phyloP scores from a whole-genome alignment of 2,329 filamentous ascomycete genomes.

The Microsporum ferrugineum region DNA sequence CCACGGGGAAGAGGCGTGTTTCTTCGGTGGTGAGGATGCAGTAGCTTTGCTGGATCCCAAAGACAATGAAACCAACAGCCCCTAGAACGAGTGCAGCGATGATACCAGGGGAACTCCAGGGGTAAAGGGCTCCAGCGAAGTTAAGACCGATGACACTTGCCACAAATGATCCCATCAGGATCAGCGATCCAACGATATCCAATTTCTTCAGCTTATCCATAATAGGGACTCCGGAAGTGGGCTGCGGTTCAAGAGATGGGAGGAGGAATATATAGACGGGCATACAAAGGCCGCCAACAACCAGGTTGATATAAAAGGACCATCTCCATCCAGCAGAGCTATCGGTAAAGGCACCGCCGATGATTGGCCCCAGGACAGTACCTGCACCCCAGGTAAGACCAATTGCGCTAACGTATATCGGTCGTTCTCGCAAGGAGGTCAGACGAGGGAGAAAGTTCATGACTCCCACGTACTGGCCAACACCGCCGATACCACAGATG shows the following conservation, averaged over 20 bases:
- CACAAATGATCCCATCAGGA: conserved; percentile 32
- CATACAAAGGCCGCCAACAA: conserved; percentile 33
- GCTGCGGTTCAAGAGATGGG: conserved; percentile 17
- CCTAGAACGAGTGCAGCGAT: conserved; percentile 41
- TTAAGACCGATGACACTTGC: conserved; percentile 38
- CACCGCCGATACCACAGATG: conserved; percentile 24
- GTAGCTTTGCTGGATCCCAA: conserved; percentile 35
- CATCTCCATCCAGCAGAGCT: conserved; percentile 24
- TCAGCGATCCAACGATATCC: conserved; percentile 36
- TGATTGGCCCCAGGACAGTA: conserved; percentile 28
- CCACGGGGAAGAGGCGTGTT: conserved; percentile 39
- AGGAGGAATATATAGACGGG: conserved; percentile 37
- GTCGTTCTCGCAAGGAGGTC: conserved; percentile 17
- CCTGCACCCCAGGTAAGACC: conserved; percentile 29
- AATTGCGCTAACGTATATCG: conserved; percentile 24
- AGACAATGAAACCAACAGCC: conserved; percentile 35
- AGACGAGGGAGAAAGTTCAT: conserved; percentile 23
- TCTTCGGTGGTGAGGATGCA: conserved; percentile 34
- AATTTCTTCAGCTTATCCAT: conserved; percentile 23
- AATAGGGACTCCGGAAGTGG: conserved; percentile 18
- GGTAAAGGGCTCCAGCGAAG: conserved; percentile 40
- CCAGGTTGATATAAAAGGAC: conserved; percentile 43
- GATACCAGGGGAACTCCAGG: conserved; percentile 36
- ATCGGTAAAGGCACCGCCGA: conserved; percentile 27
- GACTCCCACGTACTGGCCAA: conserved; percentile 31